Evolutionary conservation across 2,329 filamentous ascomycete species (phyloP), one percentile per base, ranked within the genome.

Genomic region (Aspergillus japonicus): DNA sequence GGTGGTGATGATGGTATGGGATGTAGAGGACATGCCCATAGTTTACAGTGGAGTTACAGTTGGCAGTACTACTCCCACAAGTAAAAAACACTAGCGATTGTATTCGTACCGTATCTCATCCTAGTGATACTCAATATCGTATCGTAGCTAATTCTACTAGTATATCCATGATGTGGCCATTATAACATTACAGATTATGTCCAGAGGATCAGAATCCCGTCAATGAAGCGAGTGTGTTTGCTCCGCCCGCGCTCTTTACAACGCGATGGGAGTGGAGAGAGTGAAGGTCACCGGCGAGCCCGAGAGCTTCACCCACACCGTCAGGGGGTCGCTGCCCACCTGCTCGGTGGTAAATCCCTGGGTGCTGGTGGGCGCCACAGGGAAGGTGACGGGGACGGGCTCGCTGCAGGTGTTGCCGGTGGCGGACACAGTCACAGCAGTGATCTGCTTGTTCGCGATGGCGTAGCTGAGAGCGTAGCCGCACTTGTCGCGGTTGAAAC

Each of bases 341-440:
- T 85, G 73, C 66, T 87, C 83, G 35, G 74, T 77, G 1, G 75
- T 77, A 39, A 78, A 78, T 31, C 78, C 78, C 31, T 77, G 76
- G 0, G 76, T 79, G 47, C 73, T 75, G 19, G 78, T 75, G 11
- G 79, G 79, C 1, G 75, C 67, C 4, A 72, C 73, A 0, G 81
- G 84, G 61, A 86, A 77, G 1, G 83, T 86, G 19, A 87, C 78
- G 0, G 85, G 84, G 52, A 87, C 81, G 0, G 80, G 74, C 0
- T 77, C 80, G 47, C 69, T 69, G 73, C 84, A 87, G 35, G 70
- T 78, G 69, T 85, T 85, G 44, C 76, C 77, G 12, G 70, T 77
- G 23, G 81, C 76, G 2, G 77, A 78, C 24, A 86, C 75, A 2
- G 79, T 83, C 47, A 85, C 77, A n/a, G 75, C 78, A 5, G 77